Evolutionary conservation across 2,329 filamentous ascomycete genomes (phyloP), one percentile per base, ranked within the genome.

Genomic region (Atkinsonella hypoxylon): DNA sequence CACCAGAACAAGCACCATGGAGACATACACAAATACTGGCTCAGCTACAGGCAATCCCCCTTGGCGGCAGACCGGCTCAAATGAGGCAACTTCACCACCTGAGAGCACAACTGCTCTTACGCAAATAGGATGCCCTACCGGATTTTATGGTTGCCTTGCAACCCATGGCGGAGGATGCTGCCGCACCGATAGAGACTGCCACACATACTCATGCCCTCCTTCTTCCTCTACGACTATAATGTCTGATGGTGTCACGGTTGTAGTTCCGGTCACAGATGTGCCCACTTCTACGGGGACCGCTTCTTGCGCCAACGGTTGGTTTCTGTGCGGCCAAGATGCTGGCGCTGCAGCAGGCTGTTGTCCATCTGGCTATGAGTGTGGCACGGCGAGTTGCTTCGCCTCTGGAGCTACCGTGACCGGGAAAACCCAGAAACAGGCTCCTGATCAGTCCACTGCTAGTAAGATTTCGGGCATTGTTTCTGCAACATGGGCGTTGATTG

Each of bases 91-190:
- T 20, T 58, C 65, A 45, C 57, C 64, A 48, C 69, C 70, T 1
- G 58, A 63, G 9, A 67, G 65, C 15, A 67, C 68, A 26, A 7
- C 47, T 17, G 62, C 43, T 54, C 64, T 71, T 12, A 67, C 66
- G 11, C 67, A 69, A 51, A 61, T 61, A 6, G 67, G 67, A 58
- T 97, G 91, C 59, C 91, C 91, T 0, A 90, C 84, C 0, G 90
- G 90, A 2, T 97, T 90, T 72, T 97, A 97, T 66, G 84, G 88
- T 47, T 97, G 91, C 67, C 79, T 83, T 2, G 91, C 91, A 2
- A 82, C 82, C 53, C 88, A 90, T 53, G 89, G 87, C 13, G 89
- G 89, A 18, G 78, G 78, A 2, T 97, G 91, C 70, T 97, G 91
- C 69, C 85, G 86, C 51, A 89, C 88, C 0, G 90, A 89, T 2